Conservation (phyloP, 805 yeast genomes). For the Saturnispora ahearnii region DNA sequence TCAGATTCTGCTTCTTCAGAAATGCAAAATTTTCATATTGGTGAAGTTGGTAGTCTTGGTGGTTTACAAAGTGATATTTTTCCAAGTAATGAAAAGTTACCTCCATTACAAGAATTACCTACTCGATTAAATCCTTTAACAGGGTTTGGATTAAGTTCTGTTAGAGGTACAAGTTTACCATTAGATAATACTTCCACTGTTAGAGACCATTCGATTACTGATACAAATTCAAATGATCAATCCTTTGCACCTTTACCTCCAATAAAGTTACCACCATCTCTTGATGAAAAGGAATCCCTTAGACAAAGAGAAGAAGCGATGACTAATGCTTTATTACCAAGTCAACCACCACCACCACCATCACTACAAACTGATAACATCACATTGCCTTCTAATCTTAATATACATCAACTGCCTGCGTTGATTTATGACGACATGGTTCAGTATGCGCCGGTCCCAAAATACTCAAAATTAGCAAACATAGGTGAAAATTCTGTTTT, state of each 20-base stretch:
- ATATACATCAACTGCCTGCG: background rate
- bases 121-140: background rate
- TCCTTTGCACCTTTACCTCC: constrained; percentile 9
- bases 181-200: constrained; percentile 2
- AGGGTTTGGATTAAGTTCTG: background rate
- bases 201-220: constrained; percentile 2
- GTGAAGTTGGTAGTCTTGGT: constrained; percentile 1
- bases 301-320: constrained; percentile 38
- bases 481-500: background rate
- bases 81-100: background rate
- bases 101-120: constrained; percentile 4
- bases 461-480: background rate
- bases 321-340: constrained; percentile 44
- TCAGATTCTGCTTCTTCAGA: constrained; percentile 4
- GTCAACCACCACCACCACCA: constrained; percentile 34
- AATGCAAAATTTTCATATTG: background rate
- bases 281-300: constrained; percentile 47
- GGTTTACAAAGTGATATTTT: background rate
- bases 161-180: background rate
- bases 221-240: background rate
- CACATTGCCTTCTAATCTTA: background rate
- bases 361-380: background rate
- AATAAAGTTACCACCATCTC: constrained; percentile 5
- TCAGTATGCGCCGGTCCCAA: background rate
- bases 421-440: background rate